Base-by-base conservation (phyloP, 345 rosid species). In the Heritiera fomes region DNA sequence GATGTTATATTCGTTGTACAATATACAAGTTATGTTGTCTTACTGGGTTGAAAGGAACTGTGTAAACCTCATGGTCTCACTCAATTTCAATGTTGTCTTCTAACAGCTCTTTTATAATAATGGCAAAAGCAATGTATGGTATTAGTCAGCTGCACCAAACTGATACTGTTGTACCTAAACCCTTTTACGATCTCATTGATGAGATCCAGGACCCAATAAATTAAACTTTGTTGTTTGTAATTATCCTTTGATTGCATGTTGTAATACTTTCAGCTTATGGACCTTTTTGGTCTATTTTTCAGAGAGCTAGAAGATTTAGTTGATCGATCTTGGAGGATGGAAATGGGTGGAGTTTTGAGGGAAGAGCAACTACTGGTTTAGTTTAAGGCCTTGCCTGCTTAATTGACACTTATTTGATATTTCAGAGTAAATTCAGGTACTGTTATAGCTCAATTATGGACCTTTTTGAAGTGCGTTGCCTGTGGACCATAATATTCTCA, bases 281-380 rank as follows among this genome's bases (percentile, higher is more conserved):
- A 71, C 17, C 49, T 14, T 50, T n/a, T 73, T 68, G 34, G 79
- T 65, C 40, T 43, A 34, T 3, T 74, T 79, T 80, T 59, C 87
- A 92, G 98, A 80, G 99, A 95, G 86, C 80, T 93, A 82, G 83
- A 87, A 64, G 70, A 86, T 74, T 84, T 95, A 78, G 97, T 90
- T 63, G 98, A 93, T 88, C 89, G 71, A 78, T 92, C 98, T 47
- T 93, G 98, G 98, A 90, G 92, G 83, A 93, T 93, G 97, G 93
- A 90, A 80, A 90, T 93, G 90, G 97, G 94, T 50, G 98, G 97
- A 81, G 77, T 87, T 84, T 83, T 93, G 71, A 79, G 66, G 75
- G 90, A 92, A 81, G 97, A 91, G 79, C 78, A 53, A 7, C 79
- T 86, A 77, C 88, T 87, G 55, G 58, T 84, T 66, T 92, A 79